Base-by-base conservation (phyloP, 1,139 yeast species). In the Blastobotrys capitulatus region DNA sequence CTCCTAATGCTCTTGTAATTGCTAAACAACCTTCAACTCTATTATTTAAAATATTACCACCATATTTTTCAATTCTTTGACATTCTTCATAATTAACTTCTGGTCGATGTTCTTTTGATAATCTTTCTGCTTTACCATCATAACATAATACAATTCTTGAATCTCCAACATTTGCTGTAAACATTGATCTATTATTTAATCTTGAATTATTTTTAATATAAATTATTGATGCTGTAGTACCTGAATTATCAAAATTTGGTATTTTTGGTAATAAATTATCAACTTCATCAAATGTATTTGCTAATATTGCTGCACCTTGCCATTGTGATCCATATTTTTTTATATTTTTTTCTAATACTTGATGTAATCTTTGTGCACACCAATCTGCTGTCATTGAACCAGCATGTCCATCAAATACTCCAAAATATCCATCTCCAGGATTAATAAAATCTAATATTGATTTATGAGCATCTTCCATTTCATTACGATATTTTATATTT, bases 371-470 rank as follows among this genome's bases (percentile, higher is more conserved):
- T 54, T 88, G 83, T 0, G 97, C 95, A 70, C 97, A 89, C 95
- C 96, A 92, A 59, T 94, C 80, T 1, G 98, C 95, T 8, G 95
- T 84, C 58, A 83, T 89, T 53, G 83, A 80, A 15, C 99, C 99
- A 3, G 97, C 98, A 69, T 92, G 99, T n/a, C 99, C 99, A 67
- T 92, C 99, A 67, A 89, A 92, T 3, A 92, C 78, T 16, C 95
- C 98, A 75, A 92, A 90, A 65, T 87, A 92, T 2, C 97, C 97
- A 84, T 96, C 86, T 65, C 90, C 97, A 16, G 84, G 76, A 59
- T 88, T 95, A 26, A 92, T 94, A 71, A 86, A 90, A 69, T 90
- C 89, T 59, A 94, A 90, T 42, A 89, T 89, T 62, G 86, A 87
- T 0, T 95, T 86, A 66, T 92, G 97, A 8, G 94, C 95, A 66